Evolutionary conservation across 768 basidiomycete species (phyloP), one percentile per base, ranked within the genome.

Genomic region (Fomitopsis pulvina): DNA sequence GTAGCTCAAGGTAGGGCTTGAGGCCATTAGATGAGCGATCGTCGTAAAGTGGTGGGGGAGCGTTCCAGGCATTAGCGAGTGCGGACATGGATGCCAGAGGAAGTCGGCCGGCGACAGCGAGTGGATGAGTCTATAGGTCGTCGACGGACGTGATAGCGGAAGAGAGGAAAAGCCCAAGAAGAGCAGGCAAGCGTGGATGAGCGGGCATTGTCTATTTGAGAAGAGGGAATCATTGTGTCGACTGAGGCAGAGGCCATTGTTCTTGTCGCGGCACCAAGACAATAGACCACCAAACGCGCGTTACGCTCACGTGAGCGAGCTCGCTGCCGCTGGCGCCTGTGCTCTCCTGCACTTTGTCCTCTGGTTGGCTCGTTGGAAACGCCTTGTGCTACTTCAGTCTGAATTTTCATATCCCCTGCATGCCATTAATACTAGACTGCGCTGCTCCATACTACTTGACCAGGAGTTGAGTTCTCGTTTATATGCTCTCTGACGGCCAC

Each of bases 1-100:
- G 75, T 29, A 93, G 84, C 56, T 82, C 76, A 43, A 97, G 83
- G 66, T 94, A 94, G 7, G 92, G 89, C 52, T 76, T 83, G 50
- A 93, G 81, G 16, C 70, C 64, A 14, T 41, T 47, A 16, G 47
- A 38, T 24, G 74, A 75, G 64, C 56, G 68, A 70, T 74, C 62
- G 71, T 79, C 79, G 70, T 83, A 81, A 60, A 70, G 71, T 44
- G 81, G 78, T 27, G 82, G 78, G 26, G 79, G 77, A 2, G 71
- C 62, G 52, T 57, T 58, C 50, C 59, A 59, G 50, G 61, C 50
- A 46, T 58, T 57, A 41, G 55, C 52, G 47, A 64, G 45, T 48
- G 70, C 58, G 50, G 61, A 55, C 60, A 66, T 64, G 58, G 49
- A 44, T 53, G 52, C 52, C 44, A 59, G 53, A 43, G 48, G 45